Evolutionary conservation across 2,329 filamentous ascomycete species (phyloP).

Genomic region (Clarireedia paspali): DNA sequence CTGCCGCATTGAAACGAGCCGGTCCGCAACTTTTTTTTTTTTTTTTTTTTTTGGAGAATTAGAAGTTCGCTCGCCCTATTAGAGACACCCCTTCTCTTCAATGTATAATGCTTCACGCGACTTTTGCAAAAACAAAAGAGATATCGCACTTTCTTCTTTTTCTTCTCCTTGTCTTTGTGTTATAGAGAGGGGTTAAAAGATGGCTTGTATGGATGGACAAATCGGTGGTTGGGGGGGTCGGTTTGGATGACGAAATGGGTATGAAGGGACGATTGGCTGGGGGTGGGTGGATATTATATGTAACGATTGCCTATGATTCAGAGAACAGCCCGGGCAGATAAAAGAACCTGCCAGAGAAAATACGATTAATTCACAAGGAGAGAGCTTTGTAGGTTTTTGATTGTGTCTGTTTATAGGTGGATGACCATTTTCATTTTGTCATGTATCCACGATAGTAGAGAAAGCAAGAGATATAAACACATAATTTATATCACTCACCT

Average conservation of each 20-base stretch:
- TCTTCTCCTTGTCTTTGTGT: neutral
- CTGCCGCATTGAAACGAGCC: neutral
- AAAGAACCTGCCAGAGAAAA: neutral
- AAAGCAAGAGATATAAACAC: too few species aligned
- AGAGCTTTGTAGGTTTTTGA: neutral
- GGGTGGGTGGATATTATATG: neutral
- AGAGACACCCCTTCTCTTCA: neutral
- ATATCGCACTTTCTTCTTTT: too few species aligned
- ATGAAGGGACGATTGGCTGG: too few species aligned
- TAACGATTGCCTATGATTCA: neutral
- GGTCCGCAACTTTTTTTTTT: neutral
- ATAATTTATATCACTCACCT: too few species aligned
- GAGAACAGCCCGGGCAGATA: too few species aligned
- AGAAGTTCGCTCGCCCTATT: neutral
- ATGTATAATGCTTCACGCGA: neutral
- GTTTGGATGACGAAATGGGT: neutral
- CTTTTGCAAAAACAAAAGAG: neutral
- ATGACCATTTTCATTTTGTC: too few species aligned
- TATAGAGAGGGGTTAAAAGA: neutral
- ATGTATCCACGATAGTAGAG: too few species aligned
- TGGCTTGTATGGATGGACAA: too few species aligned
- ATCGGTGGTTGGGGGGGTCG: neutral
- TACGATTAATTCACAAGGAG: neutral
- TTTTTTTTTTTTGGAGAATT: neutral
- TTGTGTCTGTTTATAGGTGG: too few species aligned